Base-by-base conservation (phyloP, 805 yeast genomes). In the Tetrapisispora pingtungensis region DNA sequence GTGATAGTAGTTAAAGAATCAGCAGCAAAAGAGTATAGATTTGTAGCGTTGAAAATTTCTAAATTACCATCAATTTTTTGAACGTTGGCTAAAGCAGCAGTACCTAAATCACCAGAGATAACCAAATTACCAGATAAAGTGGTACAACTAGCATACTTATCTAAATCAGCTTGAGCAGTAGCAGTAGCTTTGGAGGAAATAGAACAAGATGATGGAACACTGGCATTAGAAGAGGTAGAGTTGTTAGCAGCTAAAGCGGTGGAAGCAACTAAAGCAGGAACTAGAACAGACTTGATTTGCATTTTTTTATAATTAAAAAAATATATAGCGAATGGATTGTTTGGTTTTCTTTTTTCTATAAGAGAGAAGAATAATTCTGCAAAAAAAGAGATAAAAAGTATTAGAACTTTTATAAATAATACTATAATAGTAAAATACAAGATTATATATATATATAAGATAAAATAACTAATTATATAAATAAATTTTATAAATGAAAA, bases 41-140 rank as follows among this genome's bases (percentile, higher is more conserved):
- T 51, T 35, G 85, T 73, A 51, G 89, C 84, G 62, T 84, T 82
- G 63, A 61, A 68, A 60, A 86, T 70, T 42, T 62, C 67, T 61
- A 93, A 71, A 58, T 79, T 75, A 70, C 97, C 98, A 61, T 77
- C 77, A 56, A 93, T 70, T 59, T 76, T 79, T 70, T 81, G 63
- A 54, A 89, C 83, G 52, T 84, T 85, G 61, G 82, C 81, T 58
- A 93, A 71, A 47, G 80, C 73, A 54, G 81, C 81, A 47, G 75
- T 55, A 52, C 78, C 80, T 49, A 81, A 66, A 51, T 68, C 72
- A 69, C 89, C 89, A 46, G 74, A 60, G 61, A 90, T 74, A 68
- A 71, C 65, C 57, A 93, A 70, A 64, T 81, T 81, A 74, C 96
- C 97, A 51, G 76, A 75, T 54, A 93, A 73, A 50, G 87, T 83